A percentile compares a stretch with the other conserved stretches of the same genome.
Conservation (phyloP, 2,329 filamentous ascomycete species). For the Arthrobotrys sinensis region DNA sequence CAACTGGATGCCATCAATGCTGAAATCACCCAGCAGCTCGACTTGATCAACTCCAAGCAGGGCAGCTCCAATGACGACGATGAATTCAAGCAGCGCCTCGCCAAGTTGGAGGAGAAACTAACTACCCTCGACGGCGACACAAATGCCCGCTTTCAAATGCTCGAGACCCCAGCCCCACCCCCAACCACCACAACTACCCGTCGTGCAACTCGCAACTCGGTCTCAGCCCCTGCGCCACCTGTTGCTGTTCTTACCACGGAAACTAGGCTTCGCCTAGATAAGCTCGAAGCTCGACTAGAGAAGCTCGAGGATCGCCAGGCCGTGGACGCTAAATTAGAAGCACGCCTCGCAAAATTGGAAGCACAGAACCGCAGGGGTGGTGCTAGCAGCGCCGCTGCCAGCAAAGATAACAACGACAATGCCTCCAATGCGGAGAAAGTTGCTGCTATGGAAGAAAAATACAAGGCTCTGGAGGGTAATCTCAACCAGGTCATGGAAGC, state of each 20-base stretch:
- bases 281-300: conserved; percentile 28
- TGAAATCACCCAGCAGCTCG: conserved; percentile 10
- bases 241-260: conserved; percentile 14
- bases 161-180: conserved; percentile 6
- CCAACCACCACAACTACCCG: conserved; percentile 15
- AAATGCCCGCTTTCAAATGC: conserved; percentile 13
- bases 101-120: conserved; percentile 9
- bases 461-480: conserved; percentile 40
- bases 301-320: not conserved
- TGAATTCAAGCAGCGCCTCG: not conserved
- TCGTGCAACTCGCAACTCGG: conserved; percentile 11
- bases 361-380: conserved; percentile 6
- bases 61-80: not conserved
- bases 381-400: not conserved
- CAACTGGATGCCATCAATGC: not conserved
- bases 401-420: not conserved
- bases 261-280: conserved; percentile 27
- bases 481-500: conserved; percentile 53
- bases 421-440: not conserved
- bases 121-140: conserved; percentile 9
- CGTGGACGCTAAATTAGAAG: not conserved
- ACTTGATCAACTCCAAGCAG: not conserved
- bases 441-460: conserved; percentile 36
- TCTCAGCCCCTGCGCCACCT: conserved; percentile 6
- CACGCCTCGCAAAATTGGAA: not conserved